A percentile compares a stretch with the other conserved stretches of the same genome.
Conservation (phyloP, 371 early-diverging fungal species). For the Saksenaea vasiformis region DNA sequence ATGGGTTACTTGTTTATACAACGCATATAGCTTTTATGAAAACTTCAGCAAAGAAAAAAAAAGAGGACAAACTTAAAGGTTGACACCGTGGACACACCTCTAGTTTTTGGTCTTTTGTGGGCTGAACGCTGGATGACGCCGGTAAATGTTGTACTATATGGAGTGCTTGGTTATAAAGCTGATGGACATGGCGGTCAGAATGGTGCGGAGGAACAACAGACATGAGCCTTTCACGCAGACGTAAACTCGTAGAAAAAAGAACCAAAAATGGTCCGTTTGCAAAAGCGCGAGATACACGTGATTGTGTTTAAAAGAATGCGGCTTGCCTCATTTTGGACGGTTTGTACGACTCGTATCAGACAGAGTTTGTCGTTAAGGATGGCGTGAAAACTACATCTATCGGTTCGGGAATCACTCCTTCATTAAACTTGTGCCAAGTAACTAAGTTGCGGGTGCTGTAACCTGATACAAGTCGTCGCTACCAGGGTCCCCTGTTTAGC, state of each 20-base stretch:
- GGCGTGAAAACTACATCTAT: too few relatives aligned
- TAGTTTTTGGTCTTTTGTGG: slow-evolving; percentile 49
- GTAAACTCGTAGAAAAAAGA: neutral
- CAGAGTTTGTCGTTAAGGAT: too few relatives aligned
- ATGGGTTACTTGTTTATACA: slow-evolving; percentile 47
- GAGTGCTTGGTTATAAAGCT: slow-evolving; percentile 41
- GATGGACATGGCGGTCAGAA: slow-evolving; percentile 34
- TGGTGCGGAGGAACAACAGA: slow-evolving; percentile 33
- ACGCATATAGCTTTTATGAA: slow-evolving; percentile 39
- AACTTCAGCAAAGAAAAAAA: neutral
- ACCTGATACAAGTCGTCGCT: too few relatives aligned
- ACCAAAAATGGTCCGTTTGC: neutral
- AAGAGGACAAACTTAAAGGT: neutral
- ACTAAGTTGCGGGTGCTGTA: too few relatives aligned
- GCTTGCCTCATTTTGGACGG: too few relatives aligned
- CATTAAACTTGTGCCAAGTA: too few relatives aligned
- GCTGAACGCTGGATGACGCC: slow-evolving; percentile 46
- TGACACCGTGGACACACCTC: slow-evolving; percentile 22
- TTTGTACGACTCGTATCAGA: too few relatives aligned
- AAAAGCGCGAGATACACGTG: too few relatives aligned
- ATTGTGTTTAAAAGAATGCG: too few relatives aligned
- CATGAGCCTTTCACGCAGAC: slow-evolving; percentile 13
- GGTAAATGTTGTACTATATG: slow-evolving; percentile 50
- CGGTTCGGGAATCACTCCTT: too few relatives aligned
- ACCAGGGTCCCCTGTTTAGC: too few relatives aligned